Conservation (phyloP, 305 asterid species). For the Lippia alba region DNA sequence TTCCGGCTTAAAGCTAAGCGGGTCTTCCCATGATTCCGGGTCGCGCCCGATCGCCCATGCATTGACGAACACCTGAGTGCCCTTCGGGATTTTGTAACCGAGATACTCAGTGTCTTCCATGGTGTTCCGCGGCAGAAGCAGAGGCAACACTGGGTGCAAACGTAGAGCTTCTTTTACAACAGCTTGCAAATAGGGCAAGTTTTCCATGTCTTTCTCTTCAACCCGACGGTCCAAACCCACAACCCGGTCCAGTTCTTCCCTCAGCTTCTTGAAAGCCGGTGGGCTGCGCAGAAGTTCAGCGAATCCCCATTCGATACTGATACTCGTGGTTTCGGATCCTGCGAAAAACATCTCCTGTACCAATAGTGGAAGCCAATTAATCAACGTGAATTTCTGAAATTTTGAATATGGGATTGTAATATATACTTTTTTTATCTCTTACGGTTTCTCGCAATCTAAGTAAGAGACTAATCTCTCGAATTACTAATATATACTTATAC, state of each 20-base stretch:
- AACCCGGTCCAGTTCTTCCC: conserved; percentile 54
- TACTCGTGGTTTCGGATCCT: conserved; percentile 64
- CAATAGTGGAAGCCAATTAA: neutral
- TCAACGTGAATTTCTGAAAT: no score
- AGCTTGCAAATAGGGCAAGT: conserved; percentile 50
- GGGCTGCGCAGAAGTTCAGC: conserved; percentile 68
- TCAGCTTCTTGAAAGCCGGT: conserved; percentile 44
- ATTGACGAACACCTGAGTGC: conserved; percentile 57
- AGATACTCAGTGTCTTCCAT: conserved; percentile 54
- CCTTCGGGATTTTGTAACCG: conserved; percentile 53
- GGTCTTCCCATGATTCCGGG: conserved; percentile 57
- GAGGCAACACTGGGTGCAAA: conserved; percentile 68
- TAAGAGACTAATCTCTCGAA: no score
- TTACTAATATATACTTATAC: no score
- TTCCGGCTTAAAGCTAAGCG: conserved; percentile 54
- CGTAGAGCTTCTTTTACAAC: conserved; percentile 51
- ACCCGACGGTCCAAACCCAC: conserved; percentile 48
- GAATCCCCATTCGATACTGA: conserved; percentile 69
- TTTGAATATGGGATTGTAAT: no score
- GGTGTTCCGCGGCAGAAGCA: conserved; percentile 61
- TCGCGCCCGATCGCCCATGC: conserved; percentile 70
- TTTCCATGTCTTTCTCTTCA: conserved; percentile 51
- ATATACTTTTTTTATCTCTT: no score
- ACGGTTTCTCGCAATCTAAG: no score
- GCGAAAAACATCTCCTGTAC: conserved; percentile 70